Conservation (phyloP, 2,329 filamentous ascomycete genomes). For the Talaromyces sp. region DNA sequence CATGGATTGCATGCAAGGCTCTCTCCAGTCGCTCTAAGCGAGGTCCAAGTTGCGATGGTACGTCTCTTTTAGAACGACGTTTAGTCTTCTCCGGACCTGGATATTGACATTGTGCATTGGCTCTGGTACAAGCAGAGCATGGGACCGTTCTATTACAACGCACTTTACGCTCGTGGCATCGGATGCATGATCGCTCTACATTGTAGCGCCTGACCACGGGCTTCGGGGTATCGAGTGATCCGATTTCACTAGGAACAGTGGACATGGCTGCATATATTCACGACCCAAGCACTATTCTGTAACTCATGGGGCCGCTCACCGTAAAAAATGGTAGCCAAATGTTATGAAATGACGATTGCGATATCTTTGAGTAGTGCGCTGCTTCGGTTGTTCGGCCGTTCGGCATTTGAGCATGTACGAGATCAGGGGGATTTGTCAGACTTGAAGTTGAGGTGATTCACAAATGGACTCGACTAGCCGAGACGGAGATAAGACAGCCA, state of each 20-base stretch:
- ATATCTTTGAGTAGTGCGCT: not conserved
- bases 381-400: not conserved
- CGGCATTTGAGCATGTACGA: not conserved
- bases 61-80: not conserved
- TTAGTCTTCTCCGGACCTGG: constrained; percentile 17
- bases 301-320: not conserved
- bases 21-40: not conserved
- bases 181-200: constrained; percentile 23
- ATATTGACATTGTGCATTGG: constrained; percentile 21
- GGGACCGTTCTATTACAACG: constrained; percentile 23
- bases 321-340: too few relatives aligned
- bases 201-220: constrained; percentile 1
- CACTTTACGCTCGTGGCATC: constrained; percentile 28
- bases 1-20: not conserved
- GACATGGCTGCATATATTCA: not conserved
- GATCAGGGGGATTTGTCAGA: not conserved
- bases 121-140: constrained; percentile 22
- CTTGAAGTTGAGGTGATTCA: not conserved
- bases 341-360: too few relatives aligned
- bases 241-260: not conserved
- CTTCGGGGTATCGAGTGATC: not conserved
- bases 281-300: too few relatives aligned
- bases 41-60: not conserved
- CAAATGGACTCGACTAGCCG: too few relatives aligned
- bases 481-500: not conserved